Evolutionary conservation across 345 rosid genomes (phyloP).

Genomic region (Hibiscus trionum): DNA sequence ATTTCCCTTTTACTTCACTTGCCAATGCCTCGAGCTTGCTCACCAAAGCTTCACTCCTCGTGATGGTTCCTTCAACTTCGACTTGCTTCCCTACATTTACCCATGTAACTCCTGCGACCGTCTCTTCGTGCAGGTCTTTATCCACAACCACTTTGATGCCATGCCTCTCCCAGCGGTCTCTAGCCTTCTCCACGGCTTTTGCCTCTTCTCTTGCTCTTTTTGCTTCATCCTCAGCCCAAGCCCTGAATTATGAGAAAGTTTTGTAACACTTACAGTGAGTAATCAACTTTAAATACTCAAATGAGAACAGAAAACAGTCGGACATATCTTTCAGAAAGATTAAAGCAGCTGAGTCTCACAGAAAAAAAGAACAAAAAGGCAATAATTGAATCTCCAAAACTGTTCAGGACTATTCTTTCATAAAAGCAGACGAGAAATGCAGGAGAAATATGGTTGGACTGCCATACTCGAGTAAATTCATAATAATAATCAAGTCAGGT

Average conservation of each 20-base stretch:
- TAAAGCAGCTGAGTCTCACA: background rate
- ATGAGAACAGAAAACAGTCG: background rate
- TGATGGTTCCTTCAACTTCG: constrained; percentile 48
- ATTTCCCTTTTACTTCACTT: constrained; percentile 36
- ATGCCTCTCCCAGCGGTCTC: constrained; percentile 78
- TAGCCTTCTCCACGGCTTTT: constrained; percentile 73
- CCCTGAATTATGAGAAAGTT: constrained; percentile 30
- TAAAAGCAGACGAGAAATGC: background rate
- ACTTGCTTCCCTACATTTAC: constrained; percentile 43
- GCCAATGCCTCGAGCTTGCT: constrained; percentile 59
- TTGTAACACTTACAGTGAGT: background rate
- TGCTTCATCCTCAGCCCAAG: constrained; percentile 96
- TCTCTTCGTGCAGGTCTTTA: constrained; percentile 60
- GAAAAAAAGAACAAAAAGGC: background rate
- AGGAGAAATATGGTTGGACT: background rate
- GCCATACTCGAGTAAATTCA: background rate
- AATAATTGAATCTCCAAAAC: background rate
- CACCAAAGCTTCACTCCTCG: constrained; percentile 44
- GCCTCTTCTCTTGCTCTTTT: background rate
- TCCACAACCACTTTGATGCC: constrained; percentile 84
- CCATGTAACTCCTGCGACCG: constrained; percentile 52
- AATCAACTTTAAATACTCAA: background rate
- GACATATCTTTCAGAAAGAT: background rate
- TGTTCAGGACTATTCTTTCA: background rate
- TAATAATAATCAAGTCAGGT: background rate